A percentile compares a stretch with the other conserved stretches of the same genome.
Evolutionary conservation across 176 grass and related monocot genomes (phyloP).

Genomic region (Cenchrus purpureus): DNA sequence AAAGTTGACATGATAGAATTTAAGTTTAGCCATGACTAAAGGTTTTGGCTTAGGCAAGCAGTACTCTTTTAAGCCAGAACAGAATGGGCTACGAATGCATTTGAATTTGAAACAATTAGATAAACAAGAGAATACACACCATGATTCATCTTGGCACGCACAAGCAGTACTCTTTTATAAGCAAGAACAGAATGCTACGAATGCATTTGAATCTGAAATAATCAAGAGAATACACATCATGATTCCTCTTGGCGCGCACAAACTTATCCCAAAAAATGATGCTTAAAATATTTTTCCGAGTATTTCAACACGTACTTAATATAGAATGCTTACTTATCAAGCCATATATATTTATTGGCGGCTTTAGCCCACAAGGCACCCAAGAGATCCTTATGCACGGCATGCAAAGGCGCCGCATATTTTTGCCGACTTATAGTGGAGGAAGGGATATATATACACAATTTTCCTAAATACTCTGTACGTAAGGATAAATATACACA

Average conservation of each 20-base stretch:
- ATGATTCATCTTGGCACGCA: background rate
- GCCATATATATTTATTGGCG: background rate
- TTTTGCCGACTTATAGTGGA: background rate
- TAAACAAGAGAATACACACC: too few species aligned
- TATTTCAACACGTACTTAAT: background rate
- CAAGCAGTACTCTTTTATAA: too few species aligned
- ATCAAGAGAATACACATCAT: too few species aligned
- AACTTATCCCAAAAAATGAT: background rate
- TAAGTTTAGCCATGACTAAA: background rate
- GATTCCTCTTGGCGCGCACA: background rate
- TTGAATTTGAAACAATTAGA: background rate
- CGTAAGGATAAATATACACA: background rate
- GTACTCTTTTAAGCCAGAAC: background rate
- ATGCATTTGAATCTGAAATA: background rate
- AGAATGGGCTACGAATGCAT: background rate
- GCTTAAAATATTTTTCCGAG: background rate
- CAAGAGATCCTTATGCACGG: background rate
- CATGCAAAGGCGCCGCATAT: background rate
- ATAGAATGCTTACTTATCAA: background rate
- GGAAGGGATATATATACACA: background rate
- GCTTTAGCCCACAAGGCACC: background rate
- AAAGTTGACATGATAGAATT: background rate
- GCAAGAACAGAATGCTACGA: background rate
- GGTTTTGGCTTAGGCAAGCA: background rate
- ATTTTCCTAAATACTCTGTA: too few species aligned